Conservation (phyloP, 805 yeast species). For the Starmerella riodocensis region DNA sequence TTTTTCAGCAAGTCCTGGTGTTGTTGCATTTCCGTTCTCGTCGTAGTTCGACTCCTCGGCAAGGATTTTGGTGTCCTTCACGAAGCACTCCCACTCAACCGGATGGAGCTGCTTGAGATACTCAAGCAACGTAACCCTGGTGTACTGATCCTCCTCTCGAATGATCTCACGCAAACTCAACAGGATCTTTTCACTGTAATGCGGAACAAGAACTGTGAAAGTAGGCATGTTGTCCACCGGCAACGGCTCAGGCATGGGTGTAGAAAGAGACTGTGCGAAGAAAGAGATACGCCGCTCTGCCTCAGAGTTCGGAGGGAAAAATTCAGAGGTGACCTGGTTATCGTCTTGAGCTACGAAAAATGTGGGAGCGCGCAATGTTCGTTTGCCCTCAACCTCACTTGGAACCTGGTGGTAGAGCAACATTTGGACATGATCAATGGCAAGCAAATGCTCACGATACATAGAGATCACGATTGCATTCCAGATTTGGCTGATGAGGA, state of each 20-base stretch:
- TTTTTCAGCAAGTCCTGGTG: slow-evolving; percentile 19
- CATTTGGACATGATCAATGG: slow-evolving; percentile 97
- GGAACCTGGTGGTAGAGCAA: slow-evolving; percentile 97
- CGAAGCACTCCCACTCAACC: slow-evolving; percentile 95
- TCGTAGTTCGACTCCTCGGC: slow-evolving; percentile 85
- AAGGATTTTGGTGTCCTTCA: slow-evolving; percentile 84
- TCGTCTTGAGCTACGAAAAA: slow-evolving; percentile 98
- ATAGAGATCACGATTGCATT: slow-evolving; percentile 96
- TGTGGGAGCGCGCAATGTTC: slow-evolving; percentile 97
- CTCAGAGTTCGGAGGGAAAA: slow-evolving; percentile 92
- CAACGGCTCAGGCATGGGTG: slow-evolving; percentile 96
- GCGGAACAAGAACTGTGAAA: slow-evolving; percentile 92
- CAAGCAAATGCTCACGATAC: slow-evolving; percentile 98
- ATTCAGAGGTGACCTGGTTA: slow-evolving; percentile 83
- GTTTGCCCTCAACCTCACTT: slow-evolving; percentile 92
- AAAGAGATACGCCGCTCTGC: slow-evolving; percentile 99
- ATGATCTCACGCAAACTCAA: slow-evolving; percentile 90
- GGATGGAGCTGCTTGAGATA: slow-evolving; percentile 92
- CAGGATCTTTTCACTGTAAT: slow-evolving; percentile 86
- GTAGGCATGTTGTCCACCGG: slow-evolving; percentile 99
- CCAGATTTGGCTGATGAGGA: slow-evolving; percentile 96
- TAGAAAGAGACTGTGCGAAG: slow-evolving; percentile 97
- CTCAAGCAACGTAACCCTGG: slow-evolving; percentile 86
- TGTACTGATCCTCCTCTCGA: slow-evolving; percentile 92
- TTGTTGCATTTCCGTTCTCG: slow-evolving; percentile 30